phyloP scores from a whole-genome alignment of 139 green algal species.

The Chlamydomonas incerta region DNA sequence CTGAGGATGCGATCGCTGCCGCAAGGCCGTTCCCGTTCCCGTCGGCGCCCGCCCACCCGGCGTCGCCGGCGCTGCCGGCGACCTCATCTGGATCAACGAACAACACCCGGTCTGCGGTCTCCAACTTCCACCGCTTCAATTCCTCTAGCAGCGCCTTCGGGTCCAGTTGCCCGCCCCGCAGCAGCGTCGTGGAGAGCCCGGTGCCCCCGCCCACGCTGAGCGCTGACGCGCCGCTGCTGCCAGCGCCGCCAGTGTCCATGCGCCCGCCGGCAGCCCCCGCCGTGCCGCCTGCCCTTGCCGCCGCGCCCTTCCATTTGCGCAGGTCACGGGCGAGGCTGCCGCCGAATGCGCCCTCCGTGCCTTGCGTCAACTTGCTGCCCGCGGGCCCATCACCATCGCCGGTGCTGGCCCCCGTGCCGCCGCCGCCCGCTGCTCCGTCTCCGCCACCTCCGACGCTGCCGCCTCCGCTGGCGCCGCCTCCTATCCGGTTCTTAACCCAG shows the following conservation, averaged over 20 bases:
- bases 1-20: too few relatives aligned
- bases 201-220: not conserved
- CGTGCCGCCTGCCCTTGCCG: not conserved
- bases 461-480: not conserved
- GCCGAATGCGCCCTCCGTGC: constrained; percentile 33
- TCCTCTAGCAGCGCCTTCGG: constrained; percentile 45
- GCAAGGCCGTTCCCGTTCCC: too few relatives aligned
- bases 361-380: constrained; percentile 40
- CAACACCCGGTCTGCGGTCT: constrained; percentile 52
- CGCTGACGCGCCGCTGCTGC: not conserved
- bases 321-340: constrained; percentile 55
- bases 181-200: constrained; percentile 9
- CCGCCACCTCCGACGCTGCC: too few relatives aligned
- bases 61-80: not conserved
- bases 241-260: not conserved
- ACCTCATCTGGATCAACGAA: constrained; percentile 37
- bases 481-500: constrained; percentile 58
- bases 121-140: constrained; percentile 58
- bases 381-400: not conserved
- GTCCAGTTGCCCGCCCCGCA: constrained; percentile 35
- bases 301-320: constrained; percentile 43
- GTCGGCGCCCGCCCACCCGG: not conserved
- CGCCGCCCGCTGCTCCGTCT: not conserved
- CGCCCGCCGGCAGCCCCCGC: too few relatives aligned
- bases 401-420: not conserved